Evolutionary conservation across 805 yeast species (phyloP).

Genomic region (Suhomyces tanzawaensis): DNA sequence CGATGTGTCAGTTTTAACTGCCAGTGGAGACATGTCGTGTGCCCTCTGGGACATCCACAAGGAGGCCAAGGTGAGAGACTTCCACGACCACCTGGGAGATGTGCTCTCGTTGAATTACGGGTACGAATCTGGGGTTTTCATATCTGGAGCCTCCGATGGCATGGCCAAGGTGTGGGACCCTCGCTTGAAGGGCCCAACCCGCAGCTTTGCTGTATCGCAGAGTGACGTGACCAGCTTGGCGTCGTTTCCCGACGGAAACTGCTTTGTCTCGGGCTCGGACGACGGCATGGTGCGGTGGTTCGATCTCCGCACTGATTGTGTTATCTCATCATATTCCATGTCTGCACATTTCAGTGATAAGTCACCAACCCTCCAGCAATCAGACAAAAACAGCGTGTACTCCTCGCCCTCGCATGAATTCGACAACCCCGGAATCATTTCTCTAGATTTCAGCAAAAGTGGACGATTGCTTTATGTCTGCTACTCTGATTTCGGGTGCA

Average conservation of each 20-base stretch:
- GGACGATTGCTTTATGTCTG: slow-evolving; percentile 75
- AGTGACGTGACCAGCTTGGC: slow-evolving; percentile 61
- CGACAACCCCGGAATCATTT: slow-evolving; percentile 67
- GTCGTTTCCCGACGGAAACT: slow-evolving; percentile 67
- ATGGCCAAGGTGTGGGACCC: slow-evolving; percentile 40
- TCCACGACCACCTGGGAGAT: slow-evolving; percentile 70
- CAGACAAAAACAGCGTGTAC: not conserved
- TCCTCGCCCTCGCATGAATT: slow-evolving; percentile 15
- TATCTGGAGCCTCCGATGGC: slow-evolving; percentile 70
- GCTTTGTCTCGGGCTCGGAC: slow-evolving; percentile 75
- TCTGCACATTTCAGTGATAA: slow-evolving; percentile 9
- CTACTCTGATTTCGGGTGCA: slow-evolving; percentile 71
- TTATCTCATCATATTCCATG: slow-evolving; percentile 49
- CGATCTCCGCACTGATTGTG: slow-evolving; percentile 78
- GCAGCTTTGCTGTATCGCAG: slow-evolving; percentile 52
- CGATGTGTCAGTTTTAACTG: slow-evolving; percentile 52
- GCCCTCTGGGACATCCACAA: slow-evolving; percentile 74
- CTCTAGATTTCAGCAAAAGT: slow-evolving; percentile 69
- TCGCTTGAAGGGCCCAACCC: slow-evolving; percentile 42
- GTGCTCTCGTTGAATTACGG: slow-evolving; percentile 47
- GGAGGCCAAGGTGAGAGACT: slow-evolving; percentile 52
- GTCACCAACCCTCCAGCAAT: slow-evolving; percentile 8
- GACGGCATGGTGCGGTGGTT: slow-evolving; percentile 69
- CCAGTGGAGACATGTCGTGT: slow-evolving; percentile 82
- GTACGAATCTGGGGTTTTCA: slow-evolving; percentile 35